Base-by-base conservation (phyloP, 169 alveolate species). In the Plasmodium malariae region DNA sequence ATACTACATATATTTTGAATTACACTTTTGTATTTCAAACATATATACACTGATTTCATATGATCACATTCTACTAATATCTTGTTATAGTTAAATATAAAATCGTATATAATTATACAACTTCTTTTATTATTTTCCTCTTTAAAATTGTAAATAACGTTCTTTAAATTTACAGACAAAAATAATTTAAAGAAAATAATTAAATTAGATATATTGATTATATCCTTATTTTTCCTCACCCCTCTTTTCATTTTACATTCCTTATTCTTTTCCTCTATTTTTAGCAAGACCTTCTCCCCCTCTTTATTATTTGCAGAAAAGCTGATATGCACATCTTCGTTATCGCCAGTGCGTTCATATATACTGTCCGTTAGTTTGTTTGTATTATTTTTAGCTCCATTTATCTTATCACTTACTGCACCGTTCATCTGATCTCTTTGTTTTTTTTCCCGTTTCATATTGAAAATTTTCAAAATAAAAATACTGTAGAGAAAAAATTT, bases 1-100 rank as follows among this genome's bases (percentile, higher is more conserved):
- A 34, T 2, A 2, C 67, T 85, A 21, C 24, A 54, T 36, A 67
- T 85, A 3, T 24, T 36, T 55, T 51, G 67, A 19, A 85, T 43
- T 1, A 57, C 24, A 34, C 55, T 36, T 4, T 69, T 71, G 55
- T 17, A 85, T 17, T 85, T 85, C 69, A 85, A 40, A 48, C 91
- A 85, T 2, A 85, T 28, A 30, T 30, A 60, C 3, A 85, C 67
- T 12, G 72, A 24, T 14, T 85, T 57, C 17, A 21, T 60, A 17
- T 85, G 12, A 26, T 57, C 3, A 30, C 74, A 51, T 19, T 69
- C 87, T 6, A 36, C 54, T 24, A 85, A 3, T 11, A 85, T 40
- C 19, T 59, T 85, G 24, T 69, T 85, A 71, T 63, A 85, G 26
- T 24, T 11, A 45, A 54, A 85, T 6, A 85, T 12, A 37, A 85